Evolutionary conservation across 2,329 filamentous ascomycete species (phyloP), one percentile per base, ranked within the genome.

Genomic region (Calonectria crousiana): DNA sequence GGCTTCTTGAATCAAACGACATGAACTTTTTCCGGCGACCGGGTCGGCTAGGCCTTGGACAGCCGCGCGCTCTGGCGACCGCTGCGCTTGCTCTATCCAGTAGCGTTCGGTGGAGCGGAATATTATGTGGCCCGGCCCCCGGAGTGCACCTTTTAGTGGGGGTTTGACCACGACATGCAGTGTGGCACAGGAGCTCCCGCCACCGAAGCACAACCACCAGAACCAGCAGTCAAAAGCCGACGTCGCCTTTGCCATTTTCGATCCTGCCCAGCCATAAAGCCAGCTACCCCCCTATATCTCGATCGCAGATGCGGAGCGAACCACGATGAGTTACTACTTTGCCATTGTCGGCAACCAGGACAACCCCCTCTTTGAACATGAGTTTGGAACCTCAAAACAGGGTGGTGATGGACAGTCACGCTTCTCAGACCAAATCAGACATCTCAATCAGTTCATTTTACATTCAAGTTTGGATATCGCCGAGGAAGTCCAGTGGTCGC

Each of bases 381-480:
- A 98, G 83, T 99, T 99, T 84, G 97, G 97, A 81, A 98, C 96
- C 49, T 98, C 95, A 51, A 98, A 98, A 86, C 94, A 95, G 81
- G 96, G 96, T 86, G 96, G 96, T 83, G 97, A 98, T 88, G 97
- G 97, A 80, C 90, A 95, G 83, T 91, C 96, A 75, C 94, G 95
- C 82, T 98, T 98, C 89, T 92, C 91, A 73, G 95, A 98, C 78
- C 93, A 97, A 82, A 94, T 96, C 69, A 93, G 95, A 76, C 95
- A 98, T 85, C 94, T 98, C 89, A 98, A 98, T 87, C 97, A 98
- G 85, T 98, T 99, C 88, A 95, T 98, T 83, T 92, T 98, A 38
- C 96, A 99, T 87, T 96, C 95, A 79, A 95, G 95, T 78, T 89
- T 99, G 72, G 97, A 99, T 84, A 95, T 98, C 58, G 94, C 98